A percentile compares a stretch with the other conserved stretches of the same genome.
These are phyloP conservation scores for Cutaneotrichosporon arboriforme DNA, from an alignment of 1,284 basidiomycete genomes.

Conservation along the genomic window DNA sequence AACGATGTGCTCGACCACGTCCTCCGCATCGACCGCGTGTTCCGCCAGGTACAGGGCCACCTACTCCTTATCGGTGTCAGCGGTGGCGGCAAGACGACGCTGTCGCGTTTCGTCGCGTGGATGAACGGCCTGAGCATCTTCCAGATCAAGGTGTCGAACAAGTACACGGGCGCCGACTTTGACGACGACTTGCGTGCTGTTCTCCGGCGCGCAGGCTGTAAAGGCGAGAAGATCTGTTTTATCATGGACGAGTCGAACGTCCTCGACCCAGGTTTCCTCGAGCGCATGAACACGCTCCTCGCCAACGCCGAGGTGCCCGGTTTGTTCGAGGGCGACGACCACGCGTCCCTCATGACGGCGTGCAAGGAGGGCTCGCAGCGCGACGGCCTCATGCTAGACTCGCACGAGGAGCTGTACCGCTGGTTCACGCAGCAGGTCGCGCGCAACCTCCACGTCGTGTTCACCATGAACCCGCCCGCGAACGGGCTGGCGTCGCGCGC, in stretches of 20 bases:
- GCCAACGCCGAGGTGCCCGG: slow-evolving; percentile 99
- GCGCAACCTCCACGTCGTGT: slow-evolving; percentile 92
- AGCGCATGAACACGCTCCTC: slow-evolving; percentile 97
- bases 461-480: slow-evolving; percentile 98
- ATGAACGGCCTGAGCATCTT: slow-evolving; percentile 98
- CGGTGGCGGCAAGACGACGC: slow-evolving; percentile 96
- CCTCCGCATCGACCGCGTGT: slow-evolving; percentile 95
- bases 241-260: slow-evolving; percentile 99
- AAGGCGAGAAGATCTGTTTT: slow-evolving; percentile 98
- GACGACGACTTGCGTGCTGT: slow-evolving; percentile 95
- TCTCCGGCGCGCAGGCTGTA: slow-evolving; percentile 88
- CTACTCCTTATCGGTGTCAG: slow-evolving; percentile 93
- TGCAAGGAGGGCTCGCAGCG: slow-evolving; percentile 98
- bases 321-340: slow-evolving; percentile 96
- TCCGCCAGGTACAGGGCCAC: slow-evolving; percentile 96
- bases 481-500: slow-evolving; percentile 91
- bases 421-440: slow-evolving; percentile 98
- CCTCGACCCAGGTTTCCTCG: slow-evolving; percentile 94
- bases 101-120: slow-evolving; percentile 99
- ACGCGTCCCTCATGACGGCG: slow-evolving; percentile 92
- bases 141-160: slow-evolving; percentile 98
- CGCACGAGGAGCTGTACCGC: slow-evolving; percentile 90
- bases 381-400: slow-evolving; percentile 96
- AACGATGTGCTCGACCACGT: slow-evolving; percentile 98
- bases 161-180: slow-evolving; percentile 96